Base-by-base conservation (phyloP, 345 rosid species). In the Combretum micranthum region DNA sequence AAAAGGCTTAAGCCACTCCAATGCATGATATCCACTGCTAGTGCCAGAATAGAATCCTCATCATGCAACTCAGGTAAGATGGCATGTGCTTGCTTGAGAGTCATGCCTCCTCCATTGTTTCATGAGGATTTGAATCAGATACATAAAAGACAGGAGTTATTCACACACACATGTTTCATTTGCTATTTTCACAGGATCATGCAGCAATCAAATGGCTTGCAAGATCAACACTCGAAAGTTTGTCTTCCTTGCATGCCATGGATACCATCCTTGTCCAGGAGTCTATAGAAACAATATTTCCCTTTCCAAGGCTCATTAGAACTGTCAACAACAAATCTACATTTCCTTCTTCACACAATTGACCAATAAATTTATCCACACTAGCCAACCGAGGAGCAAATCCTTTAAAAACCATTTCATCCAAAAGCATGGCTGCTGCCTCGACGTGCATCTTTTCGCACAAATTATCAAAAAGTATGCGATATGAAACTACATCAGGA, bases 381-480 rank as follows among this genome's bases (percentile, higher is more conserved):
- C 74, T 72, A 44, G 65, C 69, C 21, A 56, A 46, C 61, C 56
- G 81, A 63, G 96, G 96, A 23, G 52, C 53, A 65, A 75, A 84
- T 4, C 87, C 93, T 75, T 88, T 88, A 62, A 84, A 84, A 48
- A 81, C 48, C 96, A 92, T 88, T 76, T 86, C 98, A 50, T 88
- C 90, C 74, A 92, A 74, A 65, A 84, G 22, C 45, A 67, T 64
- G 2, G 75, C 63, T 7, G 93, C 96, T 63, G 83, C 92, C 69
- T 78, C 60, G 11, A 72, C 67, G 62, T 69, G 77, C 70, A 66
- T 62, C 55, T 60, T 72, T 20, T 71, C 64, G 5, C 83, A 70
- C 52, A 92, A 83, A 42, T 84, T 90, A 20, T 82, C 87, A 57
- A 92, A 92, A 52, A 88, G 65, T 65, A 84, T 76, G 60, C 98